Evolutionary conservation across 164 flowering plant genomes (phyloP), one percentile per base, ranked within the genome.

Genomic region (Nelumbo lutea): DNA sequence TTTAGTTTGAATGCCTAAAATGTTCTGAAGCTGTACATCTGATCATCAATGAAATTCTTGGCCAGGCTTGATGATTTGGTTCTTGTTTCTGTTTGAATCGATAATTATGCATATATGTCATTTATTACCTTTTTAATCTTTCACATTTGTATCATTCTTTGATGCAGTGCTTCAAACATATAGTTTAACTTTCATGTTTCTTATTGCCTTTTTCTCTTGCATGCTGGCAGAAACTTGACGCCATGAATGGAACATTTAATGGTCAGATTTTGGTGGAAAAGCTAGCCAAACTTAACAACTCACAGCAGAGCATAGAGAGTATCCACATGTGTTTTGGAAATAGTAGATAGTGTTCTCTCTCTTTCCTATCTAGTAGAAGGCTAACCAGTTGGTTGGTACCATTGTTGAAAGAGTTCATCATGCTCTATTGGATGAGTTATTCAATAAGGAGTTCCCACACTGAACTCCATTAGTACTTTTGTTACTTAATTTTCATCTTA

Each of bases 271-370:
- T 94, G 78, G 89, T 87, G 71, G 97, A 91, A 42, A 94, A 94
- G 84, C 88, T 94, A 43, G 78, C 89, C 61, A 88, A 81, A 84
- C 96, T 94, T 71, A 91, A 91, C 79, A 84, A 62, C 72, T 83
- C 96, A 64, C 96, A 90, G 71, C 88, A 89, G 63, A 94, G 98
- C 83, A 90, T 91, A 68, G 97, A 91, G 76, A 91, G 97, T 91
- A 94, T 91, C 96, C 94, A 89, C 70, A 72, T 45, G 13, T 67
- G 53, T 62, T 62, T 42, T 45, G 48, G 42, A 6, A 11, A 56
- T 1, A 58, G 38, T 39, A 38, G 27, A 53, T 41, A 27, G 38
- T 42, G 61, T 52, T 66, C 40, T 9, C 57, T 59, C 65, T 62
- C 39, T 5, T 5, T 51, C 62, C n/a, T n/a, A 4, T 40, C 40